Base-by-base conservation (phyloP, 257 asterid species). In the Nemophila menziesii region DNA sequence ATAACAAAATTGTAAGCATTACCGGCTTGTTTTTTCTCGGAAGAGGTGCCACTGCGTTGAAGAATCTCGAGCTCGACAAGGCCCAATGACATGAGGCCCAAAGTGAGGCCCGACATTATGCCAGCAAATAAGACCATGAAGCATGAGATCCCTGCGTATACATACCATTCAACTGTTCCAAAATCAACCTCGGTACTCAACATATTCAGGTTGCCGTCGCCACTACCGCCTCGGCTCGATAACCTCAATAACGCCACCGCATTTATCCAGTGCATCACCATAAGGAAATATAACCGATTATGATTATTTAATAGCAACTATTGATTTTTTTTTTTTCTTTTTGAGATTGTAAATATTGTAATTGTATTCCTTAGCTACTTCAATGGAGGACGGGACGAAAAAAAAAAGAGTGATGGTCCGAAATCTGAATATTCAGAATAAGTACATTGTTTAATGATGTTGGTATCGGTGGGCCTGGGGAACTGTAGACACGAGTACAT, bases 51-150 rank as follows among this genome's bases (percentile, higher is more conserved):
- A 55, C 97, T 87, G 10, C 84, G 81, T 82, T 83, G 83, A 22
- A 87, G 83, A 70, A 87, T 87, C 74, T 87, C 97, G 34, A 83
- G 95, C 59, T 83, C 95, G 53, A 87, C 97, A 37, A 78, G 89
- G 55, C 95, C 84, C 49, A 87, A 50, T 4, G 95, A 87, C 97
- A 87, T 80, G 53, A 87, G 80, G 1, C 97, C 97, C 53, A 87
- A 39, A 8, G 97, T 87, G 19, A 87, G 66, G 27, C 97, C 97
- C 10, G 95, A 87, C 97, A 87, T 87, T 33, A 75, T 80, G 20
- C 97, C 97, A 5, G 95, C 97, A 44, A 87, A 87, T 3, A 87
- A 50, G 15, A 87, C 97, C 51, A 87, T 46, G 10, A 78, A 11
- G 57, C 93, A 80, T 13, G 95, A 87, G 52, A 87, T 27, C 47